phyloP scores from a whole-genome alignment of 2,329 filamentous ascomycete genomes.

The Passalora sequoiae region DNA sequence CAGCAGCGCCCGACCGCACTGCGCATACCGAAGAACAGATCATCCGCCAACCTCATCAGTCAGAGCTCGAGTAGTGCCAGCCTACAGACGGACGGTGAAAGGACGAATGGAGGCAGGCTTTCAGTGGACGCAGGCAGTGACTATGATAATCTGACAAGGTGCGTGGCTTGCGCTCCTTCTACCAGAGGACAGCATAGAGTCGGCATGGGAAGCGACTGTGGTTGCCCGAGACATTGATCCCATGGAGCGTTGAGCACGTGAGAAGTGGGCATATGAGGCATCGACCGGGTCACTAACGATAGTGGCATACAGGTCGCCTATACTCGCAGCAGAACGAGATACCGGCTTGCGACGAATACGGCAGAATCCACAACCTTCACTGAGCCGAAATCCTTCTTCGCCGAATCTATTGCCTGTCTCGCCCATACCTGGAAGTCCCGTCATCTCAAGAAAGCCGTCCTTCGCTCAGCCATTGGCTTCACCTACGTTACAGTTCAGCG shows the following conservation, averaged over 20 bases:
- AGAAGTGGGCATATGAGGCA: conserved; percentile 5
- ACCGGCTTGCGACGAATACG: conserved; percentile 84
- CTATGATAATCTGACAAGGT: conserved; percentile 72
- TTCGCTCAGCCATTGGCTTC: conserved; percentile 58
- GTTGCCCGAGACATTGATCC: no score
- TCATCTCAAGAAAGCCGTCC: conserved; percentile 52
- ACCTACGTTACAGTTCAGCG: conserved; percentile 65
- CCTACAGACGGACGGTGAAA: conserved; percentile 45
- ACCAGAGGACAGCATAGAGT: background rate
- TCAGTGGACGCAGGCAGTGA: conserved; percentile 69
- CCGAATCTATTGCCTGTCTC: conserved; percentile 73
- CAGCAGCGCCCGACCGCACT: conserved; percentile 17
- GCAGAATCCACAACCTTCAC: conserved; percentile 57
- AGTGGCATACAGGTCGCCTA: conserved; percentile 60
- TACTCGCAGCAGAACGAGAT: conserved; percentile 56
- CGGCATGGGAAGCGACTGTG: no score
- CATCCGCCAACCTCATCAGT: conserved; percentile 45
- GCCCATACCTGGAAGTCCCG: conserved; percentile 60
- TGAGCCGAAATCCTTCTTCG: conserved; percentile 57
- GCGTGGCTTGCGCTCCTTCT: conserved; percentile 33
- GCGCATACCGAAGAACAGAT: conserved; percentile 46
- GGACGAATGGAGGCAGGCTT: conserved; percentile 56
- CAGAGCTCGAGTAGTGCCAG: conserved; percentile 32
- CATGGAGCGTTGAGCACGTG: background rate
- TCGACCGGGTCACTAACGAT: conserved; percentile 12